Evolutionary conservation across 2,329 filamentous ascomycete species (phyloP).

Genomic region (Neophaeococcomyces aloes): DNA sequence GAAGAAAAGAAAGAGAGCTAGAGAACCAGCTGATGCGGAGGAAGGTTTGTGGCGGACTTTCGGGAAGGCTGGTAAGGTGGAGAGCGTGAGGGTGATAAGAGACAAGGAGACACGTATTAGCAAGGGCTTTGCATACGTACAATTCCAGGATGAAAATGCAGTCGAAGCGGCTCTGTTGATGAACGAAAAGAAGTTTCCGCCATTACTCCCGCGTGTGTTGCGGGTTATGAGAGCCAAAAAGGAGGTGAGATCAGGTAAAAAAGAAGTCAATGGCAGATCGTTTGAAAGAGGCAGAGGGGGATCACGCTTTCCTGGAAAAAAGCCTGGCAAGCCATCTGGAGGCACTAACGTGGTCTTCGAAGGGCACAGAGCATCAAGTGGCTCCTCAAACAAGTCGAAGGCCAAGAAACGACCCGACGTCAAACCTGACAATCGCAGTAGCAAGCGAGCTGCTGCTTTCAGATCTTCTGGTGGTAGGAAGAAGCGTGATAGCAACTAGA

Average conservation of each 20-base stretch:
- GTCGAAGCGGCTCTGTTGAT: constrained; percentile 86
- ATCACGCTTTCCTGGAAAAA: constrained; percentile 4
- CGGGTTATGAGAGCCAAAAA: constrained; percentile 77
- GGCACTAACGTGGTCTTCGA: constrained; percentile 31
- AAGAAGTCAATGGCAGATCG: constrained; percentile 20
- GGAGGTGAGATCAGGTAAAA: constrained; percentile 21
- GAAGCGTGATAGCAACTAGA: constrained; percentile 8
- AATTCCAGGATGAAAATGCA: constrained; percentile 79
- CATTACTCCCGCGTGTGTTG: constrained; percentile 78
- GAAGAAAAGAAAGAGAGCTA: constrained; percentile 60
- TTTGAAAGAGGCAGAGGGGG: constrained; percentile 17
- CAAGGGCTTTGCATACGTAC: constrained; percentile 95
- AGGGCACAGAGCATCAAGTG: constrained; percentile 32
- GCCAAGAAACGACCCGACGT: constrained; percentile 20
- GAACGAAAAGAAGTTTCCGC: constrained; percentile 85
- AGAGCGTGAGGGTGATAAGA: constrained; percentile 84
- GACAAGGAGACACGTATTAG: constrained; percentile 85
- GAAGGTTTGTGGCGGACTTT: constrained; percentile 87
- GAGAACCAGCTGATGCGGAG: constrained; percentile 72
- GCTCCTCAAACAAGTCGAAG: constrained; percentile 27
- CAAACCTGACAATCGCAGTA: constrained; percentile 29
- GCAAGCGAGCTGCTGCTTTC: constrained; percentile 34
- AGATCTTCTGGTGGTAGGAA: constrained; percentile 29
- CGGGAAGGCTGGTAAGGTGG: constrained; percentile 65
- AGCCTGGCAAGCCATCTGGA: background rate